Base-by-base conservation (phyloP, 2,329 filamentous ascomycete species). In the Celoporthe dispersa region DNA sequence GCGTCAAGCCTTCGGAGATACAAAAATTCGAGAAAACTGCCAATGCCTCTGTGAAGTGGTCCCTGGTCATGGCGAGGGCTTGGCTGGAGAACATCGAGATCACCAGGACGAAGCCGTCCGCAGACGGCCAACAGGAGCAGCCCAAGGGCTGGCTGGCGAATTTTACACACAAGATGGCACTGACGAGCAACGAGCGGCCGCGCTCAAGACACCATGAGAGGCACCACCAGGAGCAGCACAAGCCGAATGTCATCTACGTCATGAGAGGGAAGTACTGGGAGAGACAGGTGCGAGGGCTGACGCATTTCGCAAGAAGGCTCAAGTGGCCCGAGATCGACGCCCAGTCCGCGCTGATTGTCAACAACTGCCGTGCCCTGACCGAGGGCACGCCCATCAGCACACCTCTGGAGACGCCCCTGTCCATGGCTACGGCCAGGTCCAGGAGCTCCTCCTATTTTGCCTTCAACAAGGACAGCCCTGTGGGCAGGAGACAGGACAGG, bases 81-180 rank as follows among this genome's bases (percentile, higher is more conserved):
- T 92, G 90, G 89, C 83, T 92, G n/a, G 87, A 91, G 72, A 91
- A 92, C 71, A 89, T 92, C 39, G 84, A 85, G 11, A 81, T 92
- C 33, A 82, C 85, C 66, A 86, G 83, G 73, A 79, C 81, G 35
- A 80, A 83, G 64, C 74, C 77, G 22, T 73, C 67, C 70, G 74
- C 60, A 67, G 67, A 57, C 59, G 72, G 37, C 60, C 73, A 71
- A 68, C 75, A 68, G 41, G 72, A 71, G 37, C 74, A 70, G 68
- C 73, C 75, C 66, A 80, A 74, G 76, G 75, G 85, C 57, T 91
- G 88, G 88, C 79, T 91, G 41, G 86, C 87, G 0, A 84, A 85
- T 0, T 77, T 91, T 35, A 89, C 86, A 4, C 86, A 85, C 73
- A 86, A 82, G 75, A 85, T 86, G 78, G 83, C 82, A 11, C 75